A percentile compares a stretch with the other conserved stretches of the same genome.
These are phyloP conservation scores for Annulohypoxylon nitens DNA, from an alignment of 495 filamentous ascomycete species.

Conservation along the genomic window DNA sequence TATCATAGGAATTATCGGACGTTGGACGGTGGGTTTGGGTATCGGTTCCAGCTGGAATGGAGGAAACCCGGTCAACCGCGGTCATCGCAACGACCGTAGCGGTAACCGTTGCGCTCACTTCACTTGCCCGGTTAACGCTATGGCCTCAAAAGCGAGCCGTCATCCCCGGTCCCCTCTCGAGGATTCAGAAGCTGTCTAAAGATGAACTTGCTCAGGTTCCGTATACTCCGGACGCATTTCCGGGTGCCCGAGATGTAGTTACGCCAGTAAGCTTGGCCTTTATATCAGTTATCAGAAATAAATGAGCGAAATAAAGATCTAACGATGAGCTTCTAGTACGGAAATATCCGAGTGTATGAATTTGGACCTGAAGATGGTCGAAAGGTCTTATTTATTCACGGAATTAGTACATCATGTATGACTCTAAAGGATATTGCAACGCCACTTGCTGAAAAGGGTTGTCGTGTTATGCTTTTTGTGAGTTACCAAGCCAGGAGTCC, in stretches of 20 bases:
- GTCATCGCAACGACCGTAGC: slow-evolving; percentile 52
- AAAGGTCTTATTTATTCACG: slow-evolving; percentile 87
- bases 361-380: slow-evolving; percentile 84
- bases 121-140: slow-evolving; percentile 48
- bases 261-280: slow-evolving; percentile 53
- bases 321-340: slow-evolving; percentile 69
- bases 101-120: slow-evolving; percentile 49
- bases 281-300: slow-evolving; percentile 6
- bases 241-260: slow-evolving; percentile 59
- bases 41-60: slow-evolving; percentile 37
- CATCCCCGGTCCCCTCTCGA: slow-evolving; percentile 54
- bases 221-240: slow-evolving; percentile 57
- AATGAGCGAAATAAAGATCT: neutral
- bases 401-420: slow-evolving; percentile 86
- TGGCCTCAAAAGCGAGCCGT: slow-evolving; percentile 53
- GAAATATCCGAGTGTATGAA: slow-evolving; percentile 86
- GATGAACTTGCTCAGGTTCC: slow-evolving; percentile 50
- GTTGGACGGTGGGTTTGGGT: neutral
- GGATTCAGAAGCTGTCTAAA: slow-evolving; percentile 49
- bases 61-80: slow-evolving; percentile 45
- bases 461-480: slow-evolving; percentile 83
- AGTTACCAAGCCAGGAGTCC: slow-evolving; percentile 10
- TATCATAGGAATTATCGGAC: slow-evolving; percentile 13
- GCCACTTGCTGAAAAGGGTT: slow-evolving; percentile 77
- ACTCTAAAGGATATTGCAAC: slow-evolving; percentile 76